Evolutionary conservation across 2,329 filamentous ascomycete species (phyloP).

Genomic region (Colletotrichum incanum): DNA sequence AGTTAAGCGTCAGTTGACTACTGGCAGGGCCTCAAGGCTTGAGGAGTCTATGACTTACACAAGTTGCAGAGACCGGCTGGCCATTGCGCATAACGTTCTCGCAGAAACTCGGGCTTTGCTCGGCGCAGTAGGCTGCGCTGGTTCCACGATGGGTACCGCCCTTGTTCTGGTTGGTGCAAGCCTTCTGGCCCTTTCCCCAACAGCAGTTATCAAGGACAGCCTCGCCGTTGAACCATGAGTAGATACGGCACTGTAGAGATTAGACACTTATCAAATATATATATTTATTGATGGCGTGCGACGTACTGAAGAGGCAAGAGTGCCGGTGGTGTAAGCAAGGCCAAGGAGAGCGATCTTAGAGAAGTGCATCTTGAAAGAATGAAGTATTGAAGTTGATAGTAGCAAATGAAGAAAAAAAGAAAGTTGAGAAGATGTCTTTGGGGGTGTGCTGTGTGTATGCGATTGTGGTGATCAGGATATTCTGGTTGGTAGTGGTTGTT

Average conservation of each 20-base stretch:
- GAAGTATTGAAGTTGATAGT: neutral
- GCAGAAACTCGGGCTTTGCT: conserved; percentile 25
- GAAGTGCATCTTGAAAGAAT: neutral
- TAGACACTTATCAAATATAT: neutral
- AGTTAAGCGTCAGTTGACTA: neutral
- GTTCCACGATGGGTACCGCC: conserved; percentile 16
- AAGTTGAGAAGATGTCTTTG: too few species aligned
- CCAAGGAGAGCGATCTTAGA: neutral
- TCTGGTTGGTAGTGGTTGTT: too few species aligned
- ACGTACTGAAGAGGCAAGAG: conserved; percentile 6
- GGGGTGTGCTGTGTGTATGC: too few species aligned
- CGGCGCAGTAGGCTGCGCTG: conserved; percentile 8
- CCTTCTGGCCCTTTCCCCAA: conserved; percentile 25
- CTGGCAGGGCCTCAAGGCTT: too few species aligned
- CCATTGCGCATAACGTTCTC: conserved; percentile 18
- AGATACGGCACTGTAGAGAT: neutral
- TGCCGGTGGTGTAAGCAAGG: neutral
- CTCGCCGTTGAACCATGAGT: conserved; percentile 8
- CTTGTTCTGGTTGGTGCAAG: conserved; percentile 22
- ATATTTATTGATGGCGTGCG: neutral
- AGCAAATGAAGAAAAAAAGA: neutral
- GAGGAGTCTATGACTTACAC: neutral
- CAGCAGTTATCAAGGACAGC: conserved; percentile 25
- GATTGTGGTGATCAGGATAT: too few species aligned
- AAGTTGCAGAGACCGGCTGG: neutral